Evolutionary conservation across 2,329 filamentous ascomycete genomes (phyloP), one percentile per base, ranked within the genome.

Genomic region (Colletotrichum graminicola): DNA sequence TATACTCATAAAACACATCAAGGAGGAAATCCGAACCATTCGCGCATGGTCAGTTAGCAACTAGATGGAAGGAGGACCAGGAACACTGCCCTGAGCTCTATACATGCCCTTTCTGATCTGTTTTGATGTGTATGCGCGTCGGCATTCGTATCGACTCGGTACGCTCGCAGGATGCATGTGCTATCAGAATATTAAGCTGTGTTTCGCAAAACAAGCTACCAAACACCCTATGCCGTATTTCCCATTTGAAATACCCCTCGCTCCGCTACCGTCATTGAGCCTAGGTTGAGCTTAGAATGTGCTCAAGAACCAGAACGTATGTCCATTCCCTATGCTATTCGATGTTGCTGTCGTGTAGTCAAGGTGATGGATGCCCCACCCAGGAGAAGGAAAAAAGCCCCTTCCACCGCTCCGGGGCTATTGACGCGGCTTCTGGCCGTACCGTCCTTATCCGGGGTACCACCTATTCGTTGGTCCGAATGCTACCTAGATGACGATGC

Each of bases 161-260:
- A 43, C 39, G 43, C 39, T 34, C 16, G 34, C 23, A 23, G 21
- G 11, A 39, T 39, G 23, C 47, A 3, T 41, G 32, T 41, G 60
- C 34, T 6, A 32, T 39, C n/a, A 41, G 23, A 41, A 16, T 52
- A 26, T 41, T 23, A 52, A 11, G 6, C 36, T 26, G 18, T 29
- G 60, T 16, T 51, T 41, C 8, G 60, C 47, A 29, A 41, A 39
- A 29, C 61, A n/a, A 29, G n/a, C 60, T 18, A 26, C 26, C 36
- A 36, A 18, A 21, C 11, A 34, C 43, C 32, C 3, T 5, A 55
- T 54, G 39, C 26, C 47, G 23, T 55, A 39, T 26, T 32, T 32
- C 41, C 11, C 26, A 18, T 7, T 55, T 18, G 18, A 36, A 59
- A 65, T 43, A 69, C 26, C 23, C 54, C 67, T 69, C n/a, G 34